These are phyloP conservation scores for Daldinia vernicosa DNA, from an alignment of 495 filamentous ascomycete species.

Conservation along the genomic window DNA sequence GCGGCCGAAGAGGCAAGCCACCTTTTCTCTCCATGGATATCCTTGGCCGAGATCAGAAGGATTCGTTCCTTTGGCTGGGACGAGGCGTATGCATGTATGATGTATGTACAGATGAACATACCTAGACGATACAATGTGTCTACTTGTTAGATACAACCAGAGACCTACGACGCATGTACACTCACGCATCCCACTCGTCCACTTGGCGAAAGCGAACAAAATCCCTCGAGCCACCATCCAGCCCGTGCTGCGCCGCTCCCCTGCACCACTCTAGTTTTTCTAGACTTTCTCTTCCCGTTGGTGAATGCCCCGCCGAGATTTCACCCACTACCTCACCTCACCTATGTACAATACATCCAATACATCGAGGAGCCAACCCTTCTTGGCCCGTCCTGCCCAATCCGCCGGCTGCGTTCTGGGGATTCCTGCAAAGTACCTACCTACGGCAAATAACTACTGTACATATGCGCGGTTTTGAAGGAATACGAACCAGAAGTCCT, in stretches of 20 bases:
- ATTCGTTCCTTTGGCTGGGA: constrained; percentile 19
- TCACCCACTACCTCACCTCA: background rate
- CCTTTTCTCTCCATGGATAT: background rate
- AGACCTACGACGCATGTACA: constrained; percentile 4
- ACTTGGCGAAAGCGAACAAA: constrained; percentile 14
- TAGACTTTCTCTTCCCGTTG: background rate
- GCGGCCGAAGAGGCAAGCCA: constrained; percentile 21
- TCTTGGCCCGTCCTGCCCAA: background rate
- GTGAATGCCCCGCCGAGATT: background rate
- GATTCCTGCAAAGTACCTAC: background rate
- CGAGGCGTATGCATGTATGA: constrained; percentile 3
- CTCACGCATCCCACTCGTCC: background rate
- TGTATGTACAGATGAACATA: background rate
- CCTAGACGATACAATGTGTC: constrained; percentile 2
- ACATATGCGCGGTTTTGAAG: constrained; percentile 4
- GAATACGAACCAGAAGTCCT: constrained; percentile 14
- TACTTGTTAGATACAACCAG: constrained; percentile 23
- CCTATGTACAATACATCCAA: background rate
- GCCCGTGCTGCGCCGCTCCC: constrained; percentile 32
- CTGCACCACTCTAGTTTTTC: constrained; percentile 15
- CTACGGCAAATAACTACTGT: background rate
- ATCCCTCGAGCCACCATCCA: constrained; percentile 29
- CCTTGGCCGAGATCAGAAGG: constrained; percentile 11
- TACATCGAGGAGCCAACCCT: background rate
- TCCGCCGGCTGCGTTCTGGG: background rate